Percentiles rank a stretch among this genome's conserved stretches.
These are phyloP conservation scores for Clarireedia hainanense DNA, from an alignment of 2,329 filamentous ascomycete genomes.

Conservation along the genomic window DNA sequence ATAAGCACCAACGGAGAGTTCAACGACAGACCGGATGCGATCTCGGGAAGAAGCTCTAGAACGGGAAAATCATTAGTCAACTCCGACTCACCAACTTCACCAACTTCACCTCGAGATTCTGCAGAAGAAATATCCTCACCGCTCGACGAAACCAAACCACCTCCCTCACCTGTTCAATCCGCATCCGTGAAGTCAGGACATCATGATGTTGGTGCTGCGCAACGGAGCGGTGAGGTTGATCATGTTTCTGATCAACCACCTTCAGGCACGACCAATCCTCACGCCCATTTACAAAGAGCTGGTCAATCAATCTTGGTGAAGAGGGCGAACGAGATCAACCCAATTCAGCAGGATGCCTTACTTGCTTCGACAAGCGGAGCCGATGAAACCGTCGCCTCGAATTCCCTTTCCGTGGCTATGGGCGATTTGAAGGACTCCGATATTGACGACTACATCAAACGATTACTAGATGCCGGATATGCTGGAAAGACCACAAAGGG, in stretches of 20 bases:
- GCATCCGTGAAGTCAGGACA: slow-evolving; percentile 64
- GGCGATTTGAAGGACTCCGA: slow-evolving; percentile 87
- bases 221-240: slow-evolving; percentile 84
- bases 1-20: slow-evolving; percentile 47
- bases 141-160: slow-evolving; percentile 48
- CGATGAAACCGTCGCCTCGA: slow-evolving; percentile 29
- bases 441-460: slow-evolving; percentile 93
- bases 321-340: slow-evolving; percentile 57
- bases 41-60: slow-evolving; percentile 62
- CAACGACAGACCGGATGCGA: slow-evolving; percentile 62
- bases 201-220: slow-evolving; percentile 71
- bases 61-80: slow-evolving; percentile 33
- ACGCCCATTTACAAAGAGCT: slow-evolving; percentile 56
- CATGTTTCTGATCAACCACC: slow-evolving; percentile 88
- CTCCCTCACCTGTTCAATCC: slow-evolving; percentile 83
- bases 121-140: slow-evolving; percentile 38
- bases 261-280: slow-evolving; percentile 52
- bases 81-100: slow-evolving; percentile 32
- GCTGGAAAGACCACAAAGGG: slow-evolving; percentile 96
- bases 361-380: slow-evolving; percentile 34
- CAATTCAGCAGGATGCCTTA: slow-evolving; percentile 42
- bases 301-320: slow-evolving; percentile 87
- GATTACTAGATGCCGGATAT: slow-evolving; percentile 89
- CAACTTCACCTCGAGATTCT: slow-evolving; percentile 18
- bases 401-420: slow-evolving; percentile 61